Evolutionary conservation across 2,329 filamentous ascomycete genomes (phyloP).

Genomic region (Fusarium floridanum): DNA sequence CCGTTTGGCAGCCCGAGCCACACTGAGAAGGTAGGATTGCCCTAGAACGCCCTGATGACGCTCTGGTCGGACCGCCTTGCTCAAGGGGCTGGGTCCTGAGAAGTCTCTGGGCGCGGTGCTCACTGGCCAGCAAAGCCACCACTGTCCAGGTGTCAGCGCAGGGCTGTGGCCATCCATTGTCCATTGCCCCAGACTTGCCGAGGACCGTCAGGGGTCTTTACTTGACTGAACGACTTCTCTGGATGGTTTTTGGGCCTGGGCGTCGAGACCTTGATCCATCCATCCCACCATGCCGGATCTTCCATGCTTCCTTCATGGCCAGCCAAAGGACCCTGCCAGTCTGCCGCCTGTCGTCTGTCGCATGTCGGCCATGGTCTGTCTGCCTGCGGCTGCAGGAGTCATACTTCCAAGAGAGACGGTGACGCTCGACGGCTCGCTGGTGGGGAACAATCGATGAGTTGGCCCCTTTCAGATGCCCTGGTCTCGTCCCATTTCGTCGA

Average conservation of each 20-base stretch:
- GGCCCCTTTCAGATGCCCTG: conserved; percentile 47
- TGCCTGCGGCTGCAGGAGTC: conserved; percentile 43
- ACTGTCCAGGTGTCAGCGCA: conserved; percentile 38
- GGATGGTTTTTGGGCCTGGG: conserved; percentile 29
- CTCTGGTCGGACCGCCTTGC: conserved; percentile 35
- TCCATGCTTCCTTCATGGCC: conserved; percentile 28
- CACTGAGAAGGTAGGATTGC: conserved; percentile 31
- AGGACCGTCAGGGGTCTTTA: conserved; percentile 37
- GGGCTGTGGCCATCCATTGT: conserved; percentile 38
- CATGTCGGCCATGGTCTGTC: conserved; percentile 22
- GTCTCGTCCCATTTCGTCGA: conserved; percentile 46
- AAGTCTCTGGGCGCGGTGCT: conserved; percentile 34
- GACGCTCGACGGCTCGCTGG: conserved; percentile 44
- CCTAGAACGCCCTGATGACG: conserved; percentile 34
- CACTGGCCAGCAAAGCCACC: conserved; percentile 43
- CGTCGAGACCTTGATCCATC: conserved; percentile 28
- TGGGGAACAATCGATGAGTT: conserved; percentile 48
- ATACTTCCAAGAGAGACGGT: conserved; percentile 45
- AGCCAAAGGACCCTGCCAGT: conserved; percentile 36
- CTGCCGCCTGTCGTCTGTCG: conserved; percentile 16
- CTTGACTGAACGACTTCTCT: conserved; percentile 40
- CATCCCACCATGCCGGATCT: conserved; percentile 33
- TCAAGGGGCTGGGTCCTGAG: conserved; percentile 36
- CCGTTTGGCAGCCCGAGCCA: conserved; percentile 40
- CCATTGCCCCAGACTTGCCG: conserved; percentile 42